Evolutionary conservation across 768 basidiomycete species (phyloP), one percentile per base, ranked within the genome.

Genomic region (Tricholoma saponaceum): DNA sequence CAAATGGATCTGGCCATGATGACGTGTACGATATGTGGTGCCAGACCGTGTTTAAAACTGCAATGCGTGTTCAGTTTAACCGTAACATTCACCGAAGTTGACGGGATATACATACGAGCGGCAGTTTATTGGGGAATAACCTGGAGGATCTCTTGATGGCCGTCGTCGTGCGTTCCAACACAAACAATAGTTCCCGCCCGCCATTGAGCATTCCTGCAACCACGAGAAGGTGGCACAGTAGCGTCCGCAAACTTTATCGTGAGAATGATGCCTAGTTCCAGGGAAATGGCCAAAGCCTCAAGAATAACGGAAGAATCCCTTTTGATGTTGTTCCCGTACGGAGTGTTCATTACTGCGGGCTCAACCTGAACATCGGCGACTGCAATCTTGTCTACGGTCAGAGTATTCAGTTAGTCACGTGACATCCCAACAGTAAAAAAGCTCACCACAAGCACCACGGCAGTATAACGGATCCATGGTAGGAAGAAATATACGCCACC

Each of bases 361-460:
- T 74, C 69, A 6, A 79, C 65, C 56, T 73, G 71, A 13, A 79
- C 76, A 23, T 74, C 70, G 0, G 76, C 75, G n/a, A 72, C 58
- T 2, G 70, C 59, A 4, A 67, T 54, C 58, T 59, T 68, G 26
- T 57, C 71, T 69, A n/a, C n/a, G n/a, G 50, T 4, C 3, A 10
- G 35, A 51, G n/a, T 52, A 51, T 33, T 35, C 26, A 6, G 43
- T 55, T 49, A 58, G 51, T 52, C 28, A 58, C 25, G 14, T 51
- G 10, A 26, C 5, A 9, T 33, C 0, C n/a, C n/a, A 12, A 22
- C 32, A 22, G 12, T 25, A 32, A 26, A 20, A 46, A 8, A 35
- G 60, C 74, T 39, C 58, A 75, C 73, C 62, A 35, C 64, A 62
- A 20, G 63, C 52, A 26, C 67, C 66, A 30, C 69, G 62, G 33